Base-by-base conservation (phyloP, 2,329 filamentous ascomycete species). In the Colletotrichum noveboracense region DNA sequence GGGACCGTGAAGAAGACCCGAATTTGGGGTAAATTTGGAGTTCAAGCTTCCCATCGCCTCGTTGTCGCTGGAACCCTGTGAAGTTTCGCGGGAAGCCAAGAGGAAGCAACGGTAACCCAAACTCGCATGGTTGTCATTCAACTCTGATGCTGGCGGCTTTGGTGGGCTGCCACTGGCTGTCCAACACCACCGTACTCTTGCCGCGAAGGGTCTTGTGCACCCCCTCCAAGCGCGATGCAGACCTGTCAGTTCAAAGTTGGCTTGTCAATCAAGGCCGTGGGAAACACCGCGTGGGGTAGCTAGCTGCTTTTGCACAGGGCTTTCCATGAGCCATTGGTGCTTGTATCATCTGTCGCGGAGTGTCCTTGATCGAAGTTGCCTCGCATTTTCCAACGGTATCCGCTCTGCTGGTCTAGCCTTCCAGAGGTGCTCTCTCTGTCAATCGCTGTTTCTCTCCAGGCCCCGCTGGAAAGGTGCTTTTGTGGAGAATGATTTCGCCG, bases 131-230 rank as follows among this genome's bases (percentile, higher is more conserved):
- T 61, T 69, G 36, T 48, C 24, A 30, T 60, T 28, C 21, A 58
- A 61, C 28, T 58, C 34, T 64, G 62, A 43, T 30, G 4, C n/a
- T 52, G 73, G 73, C 73, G 70, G 70, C 64, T 75, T 75, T 73
- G 69, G 70, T 36, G 70, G 55, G 36, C 65, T 75, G 36, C 28
- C 28, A 75, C 73, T 75, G 73, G 73, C 64, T 68, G 24, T 36
- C 55, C 34, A 6, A n/a, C 55, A 34, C 66, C 34, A 48, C 38
- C 38, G 28, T 18, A 28, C 24, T 66, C 14, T 13, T 30, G 60
- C 66, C 26, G 13, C 26, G 52, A 65, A 74, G 48, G 56, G 70
- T 61, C 71, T 52, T 66, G 26, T 74, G 43, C 48, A 55, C 60
- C 36, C 62, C 24, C 18, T 32, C 43, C 16, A 68, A 60, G 43